Evolutionary conservation across 805 yeast genomes (phyloP).

Genomic region (Wickerhamiella qilinensis): DNA sequence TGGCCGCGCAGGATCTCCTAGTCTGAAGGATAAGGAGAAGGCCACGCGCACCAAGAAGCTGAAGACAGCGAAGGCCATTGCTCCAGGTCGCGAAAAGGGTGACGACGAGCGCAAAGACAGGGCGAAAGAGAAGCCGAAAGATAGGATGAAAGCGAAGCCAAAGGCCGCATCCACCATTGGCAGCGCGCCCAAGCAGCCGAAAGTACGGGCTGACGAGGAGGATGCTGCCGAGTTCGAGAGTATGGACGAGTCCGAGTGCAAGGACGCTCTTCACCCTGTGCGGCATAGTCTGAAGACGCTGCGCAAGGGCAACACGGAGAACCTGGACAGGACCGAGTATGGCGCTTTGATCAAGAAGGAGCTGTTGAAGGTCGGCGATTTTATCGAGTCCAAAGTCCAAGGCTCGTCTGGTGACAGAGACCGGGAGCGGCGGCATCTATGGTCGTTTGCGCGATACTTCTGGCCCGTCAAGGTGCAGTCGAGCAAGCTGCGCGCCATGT

Average conservation of each 20-base stretch:
- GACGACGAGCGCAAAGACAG: not conserved
- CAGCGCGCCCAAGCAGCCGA: too few species aligned
- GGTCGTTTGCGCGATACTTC: slow-evolving; percentile 70
- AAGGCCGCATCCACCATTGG: not conserved
- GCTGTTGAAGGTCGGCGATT: slow-evolving; percentile 56
- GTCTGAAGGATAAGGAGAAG: slow-evolving; percentile 1
- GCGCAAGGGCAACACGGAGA: slow-evolving; percentile 49
- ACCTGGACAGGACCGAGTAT: slow-evolving; percentile 64
- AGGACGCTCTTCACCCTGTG: slow-evolving; percentile 45
- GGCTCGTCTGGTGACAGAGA: slow-evolving; percentile 20
- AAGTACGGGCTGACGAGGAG: slow-evolving; percentile 1
- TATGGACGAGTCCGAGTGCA: slow-evolving; percentile 62
- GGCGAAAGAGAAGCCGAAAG: slow-evolving; percentile 2
- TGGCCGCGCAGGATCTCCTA: slow-evolving; percentile 7
- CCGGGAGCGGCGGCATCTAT: slow-evolving; percentile 44
- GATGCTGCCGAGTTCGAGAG: slow-evolving; percentile 46
- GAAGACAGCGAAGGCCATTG: not conserved
- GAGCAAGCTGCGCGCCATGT: slow-evolving; percentile 59
- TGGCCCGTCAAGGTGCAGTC: slow-evolving; percentile 77
- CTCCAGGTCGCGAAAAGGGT: not conserved
- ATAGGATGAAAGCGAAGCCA: slow-evolving; percentile 3
- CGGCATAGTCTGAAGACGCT: slow-evolving; percentile 48
- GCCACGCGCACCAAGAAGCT: slow-evolving; percentile 5
- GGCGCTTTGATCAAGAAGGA: slow-evolving; percentile 53
- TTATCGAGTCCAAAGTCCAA: slow-evolving; percentile 32